Percentiles rank a stretch among this genome's conserved stretches.
Evolutionary conservation across 139 green algal genomes (phyloP).

Genomic region (Chlamydomonas eustigma): DNA sequence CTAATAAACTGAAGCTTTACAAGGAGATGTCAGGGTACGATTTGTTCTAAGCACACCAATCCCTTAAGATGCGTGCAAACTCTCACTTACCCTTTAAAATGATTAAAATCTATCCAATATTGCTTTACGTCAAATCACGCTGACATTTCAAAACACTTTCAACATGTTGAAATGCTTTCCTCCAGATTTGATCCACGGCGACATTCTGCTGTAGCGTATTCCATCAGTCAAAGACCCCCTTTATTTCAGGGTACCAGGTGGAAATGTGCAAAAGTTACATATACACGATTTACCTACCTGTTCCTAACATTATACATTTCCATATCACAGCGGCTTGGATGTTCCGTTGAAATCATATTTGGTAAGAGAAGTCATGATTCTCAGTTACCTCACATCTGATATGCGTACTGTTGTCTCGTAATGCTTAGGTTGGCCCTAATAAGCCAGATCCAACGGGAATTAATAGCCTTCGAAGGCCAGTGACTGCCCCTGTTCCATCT

Average conservation of each 20-base stretch:
- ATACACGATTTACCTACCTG: background rate
- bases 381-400: background rate
- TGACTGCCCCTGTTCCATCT: slow-evolving; percentile 4
- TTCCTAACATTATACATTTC: background rate
- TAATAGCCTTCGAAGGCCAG: slow-evolving; percentile 3
- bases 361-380: background rate
- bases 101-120: no score
- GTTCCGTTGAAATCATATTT: slow-evolving; percentile 3
- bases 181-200: slow-evolving; percentile 7
- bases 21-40: no score
- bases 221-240: background rate
- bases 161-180: background rate
- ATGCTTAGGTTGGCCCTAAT: slow-evolving; percentile 1
- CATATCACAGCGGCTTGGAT: background rate
- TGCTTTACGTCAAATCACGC: no score
- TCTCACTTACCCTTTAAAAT: no score
- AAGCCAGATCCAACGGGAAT: slow-evolving; percentile 3
- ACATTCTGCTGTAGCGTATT: slow-evolving; percentile 2
- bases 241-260: background rate
- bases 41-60: no score
- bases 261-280: background rate
- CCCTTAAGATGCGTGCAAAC: no score
- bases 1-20: no score
- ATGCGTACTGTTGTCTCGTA: background rate
- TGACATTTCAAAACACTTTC: no score